These are phyloP conservation scores for Plenodomus lindquistii DNA, from an alignment of 2,329 filamentous ascomycete species.

Conservation along the genomic window DNA sequence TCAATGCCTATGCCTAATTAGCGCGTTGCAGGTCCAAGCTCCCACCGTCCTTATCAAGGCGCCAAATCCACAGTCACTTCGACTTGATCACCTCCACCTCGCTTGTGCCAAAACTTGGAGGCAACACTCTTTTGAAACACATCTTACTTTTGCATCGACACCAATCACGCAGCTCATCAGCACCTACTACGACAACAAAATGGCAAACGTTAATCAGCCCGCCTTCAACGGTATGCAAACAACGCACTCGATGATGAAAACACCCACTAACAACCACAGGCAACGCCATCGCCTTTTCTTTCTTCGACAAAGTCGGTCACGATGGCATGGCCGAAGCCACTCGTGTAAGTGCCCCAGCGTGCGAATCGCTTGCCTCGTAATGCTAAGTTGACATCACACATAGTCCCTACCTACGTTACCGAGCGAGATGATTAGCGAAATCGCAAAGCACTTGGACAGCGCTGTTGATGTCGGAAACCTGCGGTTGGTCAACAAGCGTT, in stretches of 20 bases:
- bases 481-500: slow-evolving; percentile 2
- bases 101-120: not conserved
- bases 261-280: not conserved
- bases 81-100: not conserved
- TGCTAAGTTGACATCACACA: too few relatives aligned
- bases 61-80: slow-evolving; percentile 2
- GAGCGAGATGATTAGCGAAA: not conserved
- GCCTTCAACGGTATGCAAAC: not conserved
- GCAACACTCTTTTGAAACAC: slow-evolving; percentile 1
- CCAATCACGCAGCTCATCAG: not conserved
- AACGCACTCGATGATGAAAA: not conserved
- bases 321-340: not conserved
- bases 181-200: not conserved
- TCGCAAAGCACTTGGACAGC: not conserved
- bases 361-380: too few relatives aligned
- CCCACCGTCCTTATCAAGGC: slow-evolving; percentile 1
- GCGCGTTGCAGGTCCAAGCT: slow-evolving; percentile 3
- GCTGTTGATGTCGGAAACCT: slow-evolving; percentile 3
- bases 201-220: not conserved
- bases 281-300: not conserved
- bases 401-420: not conserved
- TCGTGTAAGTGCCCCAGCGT: not conserved
- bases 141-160: too few relatives aligned
- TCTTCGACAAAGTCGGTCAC: too few relatives aligned
- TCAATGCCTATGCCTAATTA: slow-evolving; percentile 2